A percentile compares a stretch with the other conserved stretches of the same genome.
These are phyloP conservation scores for Aspergillus sp. DNA, from an alignment of 2,329 filamentous ascomycete genomes.

Conservation along the genomic window DNA sequence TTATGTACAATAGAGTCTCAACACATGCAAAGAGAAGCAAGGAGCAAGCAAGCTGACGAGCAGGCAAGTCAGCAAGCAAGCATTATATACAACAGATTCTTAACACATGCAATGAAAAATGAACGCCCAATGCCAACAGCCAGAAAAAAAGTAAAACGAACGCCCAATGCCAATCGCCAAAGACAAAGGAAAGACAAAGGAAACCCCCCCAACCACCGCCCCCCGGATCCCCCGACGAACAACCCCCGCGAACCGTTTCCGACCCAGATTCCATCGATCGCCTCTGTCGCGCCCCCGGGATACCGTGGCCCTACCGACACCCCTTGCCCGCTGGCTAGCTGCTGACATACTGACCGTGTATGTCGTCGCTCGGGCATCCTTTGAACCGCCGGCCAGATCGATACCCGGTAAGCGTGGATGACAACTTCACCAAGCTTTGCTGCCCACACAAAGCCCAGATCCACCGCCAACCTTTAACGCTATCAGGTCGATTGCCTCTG, in stretches of 20 bases:
- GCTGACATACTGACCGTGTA: not conserved
- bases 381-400: not conserved
- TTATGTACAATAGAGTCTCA: too few relatives aligned
- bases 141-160: not conserved
- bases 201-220: not conserved
- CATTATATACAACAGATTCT: too few relatives aligned
- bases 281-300: not conserved
- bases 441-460: not conserved
- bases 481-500: not conserved
- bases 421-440: not conserved
- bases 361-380: not conserved
- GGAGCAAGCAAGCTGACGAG: too few relatives aligned
- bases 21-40: too few relatives aligned
- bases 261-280: not conserved
- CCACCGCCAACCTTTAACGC: not conserved
- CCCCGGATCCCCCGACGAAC: not conserved
- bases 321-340: not conserved
- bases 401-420: not conserved
- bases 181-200: not conserved
- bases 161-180: not conserved
- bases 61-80: too few relatives aligned
- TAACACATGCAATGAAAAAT: too few relatives aligned
- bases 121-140: not conserved
- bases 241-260: not conserved
- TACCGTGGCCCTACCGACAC: not conserved